A percentile compares a stretch with the other conserved stretches of the same genome.
Conservation (phyloP, 805 yeast genomes). For the Cyberlindnera mycetangii region DNA sequence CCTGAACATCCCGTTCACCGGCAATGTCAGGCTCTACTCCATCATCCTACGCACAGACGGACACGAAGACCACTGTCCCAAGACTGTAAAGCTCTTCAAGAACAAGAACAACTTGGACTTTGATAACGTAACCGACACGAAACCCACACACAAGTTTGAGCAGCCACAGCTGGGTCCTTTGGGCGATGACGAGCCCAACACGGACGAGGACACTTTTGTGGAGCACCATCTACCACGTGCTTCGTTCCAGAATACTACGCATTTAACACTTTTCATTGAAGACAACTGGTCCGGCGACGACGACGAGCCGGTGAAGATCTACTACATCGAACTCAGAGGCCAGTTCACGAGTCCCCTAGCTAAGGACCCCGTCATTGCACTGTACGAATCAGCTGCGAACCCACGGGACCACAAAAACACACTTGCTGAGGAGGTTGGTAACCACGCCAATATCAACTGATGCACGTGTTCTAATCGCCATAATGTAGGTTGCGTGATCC, state of each 20-base stretch:
- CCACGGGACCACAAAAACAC: conserved; percentile 75
- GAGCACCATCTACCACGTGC: conserved; percentile 83
- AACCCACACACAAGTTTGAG: conserved; percentile 48
- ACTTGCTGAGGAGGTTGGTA: conserved; percentile 19
- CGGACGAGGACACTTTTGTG: conserved; percentile 52
- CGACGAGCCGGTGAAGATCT: conserved; percentile 55
- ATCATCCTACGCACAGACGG: conserved; percentile 65
- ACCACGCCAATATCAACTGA: conserved; percentile 18
- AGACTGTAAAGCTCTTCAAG: conserved; percentile 65
- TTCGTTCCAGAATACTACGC: conserved; percentile 64
- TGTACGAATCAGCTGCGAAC: conserved; percentile 90
- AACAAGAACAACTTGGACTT: conserved; percentile 73
- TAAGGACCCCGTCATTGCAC: conserved; percentile 68
- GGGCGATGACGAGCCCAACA: conserved; percentile 40
- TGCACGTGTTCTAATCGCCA: too few species aligned
- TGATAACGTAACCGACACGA: conserved; percentile 48
- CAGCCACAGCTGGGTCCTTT: conserved; percentile 67
- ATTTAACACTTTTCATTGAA: conserved; percentile 65
- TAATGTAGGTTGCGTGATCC: too few species aligned
- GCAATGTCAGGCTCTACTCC: conserved; percentile 70
- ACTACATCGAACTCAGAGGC: conserved; percentile 80
- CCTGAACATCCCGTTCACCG: conserved; percentile 75
- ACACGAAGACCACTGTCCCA: conserved; percentile 60
- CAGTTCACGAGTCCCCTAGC: conserved; percentile 48
- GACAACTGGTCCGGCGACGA: conserved; percentile 62